Evolutionary conservation across 1,284 basidiomycete species (phyloP).

Genomic region (Farysia itapuensis): DNA sequence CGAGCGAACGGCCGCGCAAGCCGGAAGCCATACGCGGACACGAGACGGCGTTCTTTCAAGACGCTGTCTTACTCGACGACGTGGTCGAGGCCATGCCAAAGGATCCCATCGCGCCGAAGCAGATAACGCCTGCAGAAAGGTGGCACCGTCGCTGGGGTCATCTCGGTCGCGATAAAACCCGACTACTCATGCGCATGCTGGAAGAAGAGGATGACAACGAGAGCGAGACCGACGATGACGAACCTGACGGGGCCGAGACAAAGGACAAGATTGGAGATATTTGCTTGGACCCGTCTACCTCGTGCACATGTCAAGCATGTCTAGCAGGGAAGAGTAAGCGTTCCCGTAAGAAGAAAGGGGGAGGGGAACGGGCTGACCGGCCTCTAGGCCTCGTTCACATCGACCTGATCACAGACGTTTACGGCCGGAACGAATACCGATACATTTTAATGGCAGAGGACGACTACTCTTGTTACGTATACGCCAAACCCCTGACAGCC

Average conservation of each 20-base stretch:
- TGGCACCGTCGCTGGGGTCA: too few species aligned
- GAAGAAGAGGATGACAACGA: neutral
- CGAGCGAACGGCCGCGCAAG: neutral
- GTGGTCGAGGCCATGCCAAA: too few species aligned
- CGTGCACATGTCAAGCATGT: neutral
- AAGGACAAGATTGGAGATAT: neutral
- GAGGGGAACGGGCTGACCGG: neutral
- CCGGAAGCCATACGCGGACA: too few species aligned
- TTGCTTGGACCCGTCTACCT: neutral
- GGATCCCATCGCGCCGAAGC: too few species aligned
- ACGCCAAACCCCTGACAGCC: slow-evolving; percentile 1
- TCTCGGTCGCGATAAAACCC: too few species aligned
- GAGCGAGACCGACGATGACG: neutral
- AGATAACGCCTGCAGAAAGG: too few species aligned
- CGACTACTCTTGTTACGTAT: slow-evolving; percentile 1
- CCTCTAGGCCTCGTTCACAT: neutral
- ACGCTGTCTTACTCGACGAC: too few species aligned
- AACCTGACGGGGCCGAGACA: neutral
- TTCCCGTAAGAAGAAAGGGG: too few species aligned
- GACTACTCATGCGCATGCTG: too few species aligned
- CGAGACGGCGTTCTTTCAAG: too few species aligned
- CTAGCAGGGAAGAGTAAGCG: neutral
- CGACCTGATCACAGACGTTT: neutral
- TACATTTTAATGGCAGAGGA: slow-evolving; percentile 1
- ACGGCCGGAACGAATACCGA: slow-evolving; percentile 1